Conservation (phyloP, 305 asterid genomes). For the Fraxinus albicans region DNA sequence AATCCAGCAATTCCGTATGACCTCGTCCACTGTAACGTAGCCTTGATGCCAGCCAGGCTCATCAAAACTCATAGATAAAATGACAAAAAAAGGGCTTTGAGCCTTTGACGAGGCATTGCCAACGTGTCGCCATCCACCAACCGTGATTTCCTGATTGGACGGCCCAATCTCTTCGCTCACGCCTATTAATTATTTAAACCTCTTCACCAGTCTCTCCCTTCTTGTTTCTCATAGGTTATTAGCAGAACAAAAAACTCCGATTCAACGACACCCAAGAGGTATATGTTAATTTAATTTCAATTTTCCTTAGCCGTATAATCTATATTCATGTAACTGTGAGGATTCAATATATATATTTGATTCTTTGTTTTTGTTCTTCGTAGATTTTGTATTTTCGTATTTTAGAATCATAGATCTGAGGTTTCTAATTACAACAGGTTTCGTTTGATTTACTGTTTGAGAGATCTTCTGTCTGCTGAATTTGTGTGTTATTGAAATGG, state of each 20-base stretch:
- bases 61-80: background rate
- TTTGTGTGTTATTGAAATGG: background rate
- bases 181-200: slow-evolving; percentile 11
- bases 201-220: background rate
- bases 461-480: background rate
- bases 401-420: slow-evolving; percentile 20
- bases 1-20: background rate
- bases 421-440: background rate
- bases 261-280: slow-evolving; percentile 18
- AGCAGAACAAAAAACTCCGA: background rate
- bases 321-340: background rate
- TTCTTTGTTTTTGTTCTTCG: background rate
- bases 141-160: slow-evolving; percentile 16
- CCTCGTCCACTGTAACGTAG: background rate
- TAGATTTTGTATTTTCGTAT: background rate
- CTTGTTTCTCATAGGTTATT: background rate
- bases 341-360: background rate
- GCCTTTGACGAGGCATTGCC: slow-evolving; percentile 33
- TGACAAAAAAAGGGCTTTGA: slow-evolving; percentile 24
- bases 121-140: slow-evolving; percentile 22
- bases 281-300: background rate
- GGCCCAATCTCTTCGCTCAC: background rate
- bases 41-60: background rate
- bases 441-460: background rate
- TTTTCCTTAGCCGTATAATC: background rate